These are phyloP conservation scores for Mortierella sp. DNA, from an alignment of 371 early-diverging fungal species.

Conservation along the genomic window DNA sequence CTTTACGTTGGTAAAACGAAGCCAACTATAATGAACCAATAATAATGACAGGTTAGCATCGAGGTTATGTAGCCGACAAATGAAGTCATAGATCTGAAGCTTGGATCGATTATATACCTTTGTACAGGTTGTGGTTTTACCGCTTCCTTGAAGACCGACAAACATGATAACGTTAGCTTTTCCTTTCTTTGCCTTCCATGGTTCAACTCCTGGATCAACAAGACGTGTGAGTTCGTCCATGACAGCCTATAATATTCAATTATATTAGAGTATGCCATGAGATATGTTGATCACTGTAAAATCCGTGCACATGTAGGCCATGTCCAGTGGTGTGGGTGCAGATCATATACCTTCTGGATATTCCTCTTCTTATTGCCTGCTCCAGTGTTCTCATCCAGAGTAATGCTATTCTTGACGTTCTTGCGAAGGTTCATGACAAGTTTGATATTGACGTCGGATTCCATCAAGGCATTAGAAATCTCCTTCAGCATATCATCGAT, in stretches of 20 bases:
- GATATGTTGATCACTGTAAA: background rate
- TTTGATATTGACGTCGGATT: conserved; percentile 96
- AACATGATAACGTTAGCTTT: conserved; percentile 96
- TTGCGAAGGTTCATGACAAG: conserved; percentile 89
- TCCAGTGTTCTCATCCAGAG: conserved; percentile 85
- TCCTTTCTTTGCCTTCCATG: conserved; percentile 91
- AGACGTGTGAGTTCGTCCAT: conserved; percentile 95
- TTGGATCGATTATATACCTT: conserved; percentile 67
- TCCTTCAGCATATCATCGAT: conserved; percentile 90
- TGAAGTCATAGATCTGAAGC: no score
- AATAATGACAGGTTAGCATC: background rate
- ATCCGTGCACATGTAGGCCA: background rate
- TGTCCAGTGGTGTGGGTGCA: background rate
- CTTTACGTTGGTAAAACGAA: conserved; percentile 96
- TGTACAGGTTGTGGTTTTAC: conserved; percentile 99
- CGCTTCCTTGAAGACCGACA: conserved; percentile 99
- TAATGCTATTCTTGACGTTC: conserved; percentile 89
- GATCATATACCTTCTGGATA: conserved; percentile 83
- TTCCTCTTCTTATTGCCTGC: conserved; percentile 88
- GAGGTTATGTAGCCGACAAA: background rate
- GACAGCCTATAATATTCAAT: conserved; percentile 72
- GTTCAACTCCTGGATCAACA: conserved; percentile 94
- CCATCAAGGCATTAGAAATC: conserved; percentile 90
- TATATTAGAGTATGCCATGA: background rate
- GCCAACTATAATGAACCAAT: conserved; percentile 77